Base-by-base conservation (phyloP, 192 early-diverging fungal genomes). In the Coemansia sp. region DNA sequence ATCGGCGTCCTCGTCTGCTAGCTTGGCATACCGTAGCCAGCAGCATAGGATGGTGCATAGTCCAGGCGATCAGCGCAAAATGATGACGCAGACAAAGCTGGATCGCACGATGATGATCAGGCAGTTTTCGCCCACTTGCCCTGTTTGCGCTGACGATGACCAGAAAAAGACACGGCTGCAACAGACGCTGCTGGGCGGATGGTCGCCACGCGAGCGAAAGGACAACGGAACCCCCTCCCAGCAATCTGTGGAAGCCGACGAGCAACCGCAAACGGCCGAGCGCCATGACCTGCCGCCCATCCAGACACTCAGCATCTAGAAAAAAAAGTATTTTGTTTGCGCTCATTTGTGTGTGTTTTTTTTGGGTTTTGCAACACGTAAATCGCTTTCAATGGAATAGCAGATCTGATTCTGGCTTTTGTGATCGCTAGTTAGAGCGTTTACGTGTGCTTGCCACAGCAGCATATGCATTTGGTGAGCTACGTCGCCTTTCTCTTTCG, bases 61-160 rank as follows among this genome's bases (percentile, higher is more conserved):
- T 6, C 66, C 70, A 13, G 35, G 25, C 0, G 71, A 70, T 20
- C 76, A 67, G 56, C 67, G 71, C 25, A 63, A 55, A 20, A 61
- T 66, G 49, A 56, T 74, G 55, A 62, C 53, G 20, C 78, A 75
- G 68, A 59, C 68, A 1, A 80, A 80, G 59, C 68, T 80, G 3
- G 77, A 80, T 28, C 77, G 77, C 12, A 62, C 77, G 2, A 31
- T 71, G 46, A 37, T 74, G 37, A 74, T 80, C 55, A 49, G 64
- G 25, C 64, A 68, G 51, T 80, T 68, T 43, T 31, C 49, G 0
- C 72, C 72, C 0, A 25, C 20, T 12, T 80, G 77, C 10, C 77
- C 77, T 3, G 72, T 80, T 7, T 80, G 77, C 40, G 72, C 59
- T 2, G 72, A 71, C 26, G 59, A 71, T 20, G 72, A 80, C 48